phyloP scores from a whole-genome alignment of 768 basidiomycete species.

The Rhizopogon roseolus region DNA sequence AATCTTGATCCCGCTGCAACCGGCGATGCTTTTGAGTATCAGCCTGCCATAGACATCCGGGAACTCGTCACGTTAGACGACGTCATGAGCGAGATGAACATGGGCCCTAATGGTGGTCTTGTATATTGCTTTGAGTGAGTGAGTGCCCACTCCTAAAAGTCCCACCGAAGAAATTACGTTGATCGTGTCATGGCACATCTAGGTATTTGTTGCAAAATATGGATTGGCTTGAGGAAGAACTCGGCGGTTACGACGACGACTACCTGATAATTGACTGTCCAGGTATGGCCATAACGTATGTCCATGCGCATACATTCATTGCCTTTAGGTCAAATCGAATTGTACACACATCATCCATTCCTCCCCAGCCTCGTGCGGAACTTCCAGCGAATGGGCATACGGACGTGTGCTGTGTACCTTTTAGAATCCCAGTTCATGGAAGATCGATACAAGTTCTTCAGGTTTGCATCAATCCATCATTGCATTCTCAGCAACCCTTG shows the following conservation, averaged over 20 bases:
- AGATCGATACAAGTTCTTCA: slow-evolving; percentile 97
- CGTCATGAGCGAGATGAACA: slow-evolving; percentile 91
- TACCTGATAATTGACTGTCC: slow-evolving; percentile 93
- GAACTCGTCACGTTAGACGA: slow-evolving; percentile 91
- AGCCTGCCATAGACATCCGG: slow-evolving; percentile 89
- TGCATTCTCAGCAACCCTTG: not conserved
- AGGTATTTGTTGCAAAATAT: slow-evolving; percentile 97
- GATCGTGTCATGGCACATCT: not conserved
- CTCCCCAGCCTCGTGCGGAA: slow-evolving; percentile 84
- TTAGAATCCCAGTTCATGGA: slow-evolving; percentile 99
- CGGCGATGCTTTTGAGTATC: slow-evolving; percentile 83
- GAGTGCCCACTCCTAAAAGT: slow-evolving; percentile 31
- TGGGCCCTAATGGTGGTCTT: slow-evolving; percentile 95
- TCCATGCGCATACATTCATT: slow-evolving; percentile 5
- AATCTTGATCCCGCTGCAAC: slow-evolving; percentile 96
- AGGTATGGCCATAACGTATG: slow-evolving; percentile 39
- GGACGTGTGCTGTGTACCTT: slow-evolving; percentile 87
- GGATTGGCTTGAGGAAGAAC: slow-evolving; percentile 96
- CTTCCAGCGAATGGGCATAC: slow-evolving; percentile 69
- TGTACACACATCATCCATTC: slow-evolving; percentile 98
- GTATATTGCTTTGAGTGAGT: slow-evolving; percentile 99
- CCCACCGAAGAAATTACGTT: not conserved
- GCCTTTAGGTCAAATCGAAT: slow-evolving; percentile 85
- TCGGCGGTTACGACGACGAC: slow-evolving; percentile 93
- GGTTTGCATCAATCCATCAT: slow-evolving; percentile 36